Base-by-base conservation (phyloP, 805 yeast genomes). In the Yamadazyma philogaea region DNA sequence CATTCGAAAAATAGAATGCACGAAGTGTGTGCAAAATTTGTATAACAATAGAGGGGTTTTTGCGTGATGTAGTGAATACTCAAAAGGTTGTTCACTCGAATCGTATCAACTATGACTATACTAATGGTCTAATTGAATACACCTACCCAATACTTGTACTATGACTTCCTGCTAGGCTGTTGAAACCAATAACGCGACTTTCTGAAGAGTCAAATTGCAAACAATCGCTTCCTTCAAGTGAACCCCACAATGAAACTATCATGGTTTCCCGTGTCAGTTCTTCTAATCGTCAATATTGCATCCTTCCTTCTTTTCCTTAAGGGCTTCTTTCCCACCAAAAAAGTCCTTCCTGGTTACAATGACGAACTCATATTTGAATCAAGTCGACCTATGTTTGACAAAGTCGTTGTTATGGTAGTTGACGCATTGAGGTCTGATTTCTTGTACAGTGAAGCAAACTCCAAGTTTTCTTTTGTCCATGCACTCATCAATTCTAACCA, bases 401-500 rank as follows among this genome's bases (percentile, higher is more conserved):
- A 79, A 52, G 61, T 89, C 16, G 78, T 93, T 0, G 60, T 93
- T 17, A 81, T 93, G 78, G 91, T 93, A 1, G 84, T 93, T 7
- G 99, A 93, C 64, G 99, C 99, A 1, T 67, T 93, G 68, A 68
- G 99, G 49, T 74, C 93, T 15, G 99, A 93, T 58, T 91, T 90
- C 59, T 62, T 89, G 62, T 91, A 78, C 55, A 75, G 85, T 1
- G 66, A 76, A 11, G 14, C 27, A 7, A 54, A 64, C 2, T 87
- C 96, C 0, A 56, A 76, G 7, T 87, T 93, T 85, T 32, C 55
- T 0, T 79, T 77, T 54, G 75, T 85, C 0, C 98, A 91, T 50
- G 48, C 63, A 1, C 63, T 90, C 44, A 66, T 91, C 7, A 73
- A 77, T 40, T 51, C 70, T 0, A 95, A 95, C 8, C 53, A 72